Evolutionary conservation across 257 asterid species (phyloP), one percentile per base, ranked within the genome.

Genomic region (Ajuga chamaepitys): DNA sequence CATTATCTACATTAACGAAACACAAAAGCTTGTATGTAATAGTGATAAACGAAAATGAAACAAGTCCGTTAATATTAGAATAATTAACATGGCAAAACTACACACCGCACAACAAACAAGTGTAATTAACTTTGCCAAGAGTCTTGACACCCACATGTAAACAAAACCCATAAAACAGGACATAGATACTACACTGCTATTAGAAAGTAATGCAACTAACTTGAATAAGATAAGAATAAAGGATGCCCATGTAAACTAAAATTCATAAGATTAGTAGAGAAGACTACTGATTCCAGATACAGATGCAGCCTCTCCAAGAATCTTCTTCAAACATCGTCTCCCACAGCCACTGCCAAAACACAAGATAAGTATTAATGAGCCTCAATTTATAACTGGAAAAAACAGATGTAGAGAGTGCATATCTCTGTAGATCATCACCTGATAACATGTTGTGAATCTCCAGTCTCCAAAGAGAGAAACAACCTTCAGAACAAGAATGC

Each of bases 391-490:
- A 22, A 11, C 7, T 0, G 2, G 26, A 5, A 20, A 50, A n/a
- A n/a, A 18, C 11, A 22, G 13, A 56, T 18, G 37, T 26, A 35
- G 7, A 14, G 48, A 51, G 40, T 11, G 22, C 42, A 54, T 26
- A 47, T n/a, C 52, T 18, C 1, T n/a, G 45, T 7, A 9, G 1
- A 48, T 42, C 3, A 14, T 44, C 53, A 79, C 81, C 84, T 64
- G 69, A 55, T 53, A 64, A 76, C 61, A 64, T 66, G 79, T 70
- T 62, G 51, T 25, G 69, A n/a, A 75, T 70, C 83, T 72, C 75
- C 75, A 66, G 63, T 72, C 68, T 68, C 77, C 82, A 74, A 38
- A 13, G 41, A 37, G 58, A 59, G 67, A 78, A 62, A 25, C 68
- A 37, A 72, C 64, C 65, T 41, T 70, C 50, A 9, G 25, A 59